phyloP scores from a whole-genome alignment of 2,329 filamentous ascomycete genomes.

The Paraconiothyrium brasiliense region DNA sequence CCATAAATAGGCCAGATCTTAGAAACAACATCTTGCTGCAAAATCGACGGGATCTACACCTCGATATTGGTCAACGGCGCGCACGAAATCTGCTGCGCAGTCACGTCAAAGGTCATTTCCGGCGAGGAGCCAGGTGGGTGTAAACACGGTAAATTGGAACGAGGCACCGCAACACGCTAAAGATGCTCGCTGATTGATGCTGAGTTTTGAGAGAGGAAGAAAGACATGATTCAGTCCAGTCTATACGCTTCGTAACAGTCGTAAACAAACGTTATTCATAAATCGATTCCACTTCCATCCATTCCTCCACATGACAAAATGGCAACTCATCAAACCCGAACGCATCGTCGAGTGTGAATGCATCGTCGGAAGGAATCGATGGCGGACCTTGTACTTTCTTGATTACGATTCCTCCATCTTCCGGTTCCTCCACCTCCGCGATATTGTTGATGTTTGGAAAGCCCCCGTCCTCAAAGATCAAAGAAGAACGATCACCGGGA shows the following conservation, averaged over 20 bases:
- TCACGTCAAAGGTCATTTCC: background rate
- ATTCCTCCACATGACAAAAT: constrained; percentile 44
- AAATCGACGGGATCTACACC: background rate
- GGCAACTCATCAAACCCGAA: constrained; percentile 50
- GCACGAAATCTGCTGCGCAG: background rate
- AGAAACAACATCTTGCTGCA: constrained; percentile 10
- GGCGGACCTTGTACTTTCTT: constrained; percentile 45
- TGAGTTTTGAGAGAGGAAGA: constrained; percentile 5
- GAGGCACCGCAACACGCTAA: constrained; percentile 17
- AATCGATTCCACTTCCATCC: constrained; percentile 27
- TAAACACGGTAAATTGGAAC: constrained; percentile 22
- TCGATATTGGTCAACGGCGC: background rate
- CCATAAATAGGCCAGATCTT: constrained; percentile 34
- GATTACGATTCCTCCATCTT: constrained; percentile 40
- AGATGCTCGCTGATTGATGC: constrained; percentile 23
- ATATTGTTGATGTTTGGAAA: constrained; percentile 48
- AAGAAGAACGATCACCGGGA: constrained; percentile 47
- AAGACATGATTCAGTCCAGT: constrained; percentile 6
- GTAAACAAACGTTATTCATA: constrained; percentile 14
- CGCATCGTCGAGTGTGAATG: constrained; percentile 49
- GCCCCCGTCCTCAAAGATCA: constrained; percentile 53
- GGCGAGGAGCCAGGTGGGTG: constrained; percentile 5
- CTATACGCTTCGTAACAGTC: constrained; percentile 15
- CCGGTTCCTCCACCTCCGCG: constrained; percentile 50
- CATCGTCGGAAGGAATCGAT: constrained; percentile 51